phyloP scores from a whole-genome alignment of 2,329 filamentous ascomycete species.

The Fusarium algeriense region DNA sequence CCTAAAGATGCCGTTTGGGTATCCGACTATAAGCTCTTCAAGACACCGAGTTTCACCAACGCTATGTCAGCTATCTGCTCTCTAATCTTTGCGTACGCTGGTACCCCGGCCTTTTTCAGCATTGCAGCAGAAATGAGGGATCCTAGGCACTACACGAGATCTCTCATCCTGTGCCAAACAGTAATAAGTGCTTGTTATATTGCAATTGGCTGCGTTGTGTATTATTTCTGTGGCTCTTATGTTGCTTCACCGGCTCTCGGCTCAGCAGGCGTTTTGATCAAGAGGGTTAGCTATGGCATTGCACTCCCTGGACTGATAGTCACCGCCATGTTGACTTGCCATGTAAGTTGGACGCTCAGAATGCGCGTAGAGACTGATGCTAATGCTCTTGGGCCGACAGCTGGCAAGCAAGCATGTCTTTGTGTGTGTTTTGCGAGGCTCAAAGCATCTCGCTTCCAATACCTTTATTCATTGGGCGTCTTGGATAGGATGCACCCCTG shows the following conservation, averaged over 20 bases:
- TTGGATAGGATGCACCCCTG: conserved; percentile 48
- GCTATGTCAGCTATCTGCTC: conserved; percentile 47
- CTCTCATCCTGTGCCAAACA: conserved; percentile 43
- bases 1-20: conserved; percentile 18
- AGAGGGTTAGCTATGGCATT: conserved; percentile 58
- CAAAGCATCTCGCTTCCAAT: conserved; percentile 47
- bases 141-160: conserved; percentile 36
- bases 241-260: conserved; percentile 61
- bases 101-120: conserved; percentile 51
- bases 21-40: conserved; percentile 15
- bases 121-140: conserved; percentile 51
- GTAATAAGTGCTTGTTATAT: conserved; percentile 50
- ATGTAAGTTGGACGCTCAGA: conserved; percentile 29
- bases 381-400: neutral
- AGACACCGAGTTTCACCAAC: conserved; percentile 23
- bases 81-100: conserved; percentile 54
- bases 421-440: conserved; percentile 37
- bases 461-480: conserved; percentile 46
- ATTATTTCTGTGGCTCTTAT: conserved; percentile 60
- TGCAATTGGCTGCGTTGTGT: conserved; percentile 54
- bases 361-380: neutral
- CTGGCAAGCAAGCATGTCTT: conserved; percentile 17
- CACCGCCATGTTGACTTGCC: conserved; percentile 39
- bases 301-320: conserved; percentile 46
- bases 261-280: conserved; percentile 55